Base-by-base conservation (phyloP, 2,329 filamentous ascomycete genomes). In the Pyricularia sp. region DNA sequence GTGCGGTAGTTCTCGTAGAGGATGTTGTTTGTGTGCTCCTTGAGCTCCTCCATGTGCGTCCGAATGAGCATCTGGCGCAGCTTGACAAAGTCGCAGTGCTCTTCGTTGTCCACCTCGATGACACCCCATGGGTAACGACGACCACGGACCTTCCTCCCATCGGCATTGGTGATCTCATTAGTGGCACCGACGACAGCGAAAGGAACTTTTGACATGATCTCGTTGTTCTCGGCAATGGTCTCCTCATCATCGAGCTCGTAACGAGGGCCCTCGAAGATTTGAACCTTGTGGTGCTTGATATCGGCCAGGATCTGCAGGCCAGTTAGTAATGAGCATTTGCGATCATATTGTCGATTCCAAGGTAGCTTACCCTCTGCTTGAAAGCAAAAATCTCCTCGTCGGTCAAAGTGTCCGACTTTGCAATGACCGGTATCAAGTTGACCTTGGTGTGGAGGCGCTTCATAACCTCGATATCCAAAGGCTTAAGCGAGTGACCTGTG, bases 1-100 rank as follows among this genome's bases (percentile, higher is more conserved):
- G 94, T 97, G 82, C 95, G 91, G 90, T 99, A 99, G 88, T 98
- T 98, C 86, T 99, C 95, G 85, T 99, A 99, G 76, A 99, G 85
- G 73, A 86, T 88, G 85, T 99, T 99, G 90, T 98, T 99, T 81
- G 95, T 99, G 86, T 99, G 93, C 86, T 99, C 95, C 90, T 99
- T 99, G 85, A 99, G 93, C 84, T 99, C 95, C 81, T 99, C 95
- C 95, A 99, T 99, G 87, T 99, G 95, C 69, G 95, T 99, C 80
- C 95, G 92, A 84, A 99, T 98, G 74, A 99, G 89, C 95, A 99
- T 99, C 83, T 99, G 95, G 81, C 95, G 93, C 71, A 99, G 90
- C 89, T 99, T 99, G 82, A 98, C 95, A 74, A 99, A 99, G 83
- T 99, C 95, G 78, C 95, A 99, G 86, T 99, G 95, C 81, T 99